Evolutionary conservation across 495 filamentous ascomycete species (phyloP).

Genomic region (Aspergillus wentii): DNA sequence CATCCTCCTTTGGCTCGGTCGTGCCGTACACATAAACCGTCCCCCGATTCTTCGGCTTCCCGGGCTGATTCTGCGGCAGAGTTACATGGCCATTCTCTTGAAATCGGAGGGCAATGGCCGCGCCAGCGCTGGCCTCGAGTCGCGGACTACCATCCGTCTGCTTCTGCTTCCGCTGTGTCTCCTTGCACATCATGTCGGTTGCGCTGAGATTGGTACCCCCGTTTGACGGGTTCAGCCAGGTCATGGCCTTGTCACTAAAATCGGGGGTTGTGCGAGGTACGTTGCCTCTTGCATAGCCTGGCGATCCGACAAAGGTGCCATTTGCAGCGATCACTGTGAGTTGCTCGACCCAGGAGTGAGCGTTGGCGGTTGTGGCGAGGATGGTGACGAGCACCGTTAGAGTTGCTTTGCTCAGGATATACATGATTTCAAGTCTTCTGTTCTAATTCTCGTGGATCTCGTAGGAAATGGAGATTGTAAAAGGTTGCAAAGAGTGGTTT

Average conservation of each 20-base stretch:
- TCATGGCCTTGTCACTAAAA: slow-evolving; percentile 46
- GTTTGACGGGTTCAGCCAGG: slow-evolving; percentile 50
- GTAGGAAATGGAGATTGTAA: no score
- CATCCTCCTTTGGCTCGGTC: slow-evolving; percentile 51
- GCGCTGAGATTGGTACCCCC: slow-evolving; percentile 24
- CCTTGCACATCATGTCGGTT: slow-evolving; percentile 49
- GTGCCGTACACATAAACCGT: slow-evolving; percentile 83
- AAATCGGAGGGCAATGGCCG: slow-evolving; percentile 67
- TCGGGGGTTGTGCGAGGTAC: slow-evolving; percentile 41
- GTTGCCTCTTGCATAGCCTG: slow-evolving; percentile 65
- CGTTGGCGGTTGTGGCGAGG: slow-evolving; percentile 32
- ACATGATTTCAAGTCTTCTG: not conserved
- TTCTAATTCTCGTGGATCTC: not conserved
- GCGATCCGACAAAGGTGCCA: slow-evolving; percentile 64
- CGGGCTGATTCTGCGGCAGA: slow-evolving; percentile 48
- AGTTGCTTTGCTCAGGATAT: not conserved
- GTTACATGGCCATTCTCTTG: slow-evolving; percentile 88
- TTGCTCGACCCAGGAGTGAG: slow-evolving; percentile 78
- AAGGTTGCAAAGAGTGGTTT: no score
- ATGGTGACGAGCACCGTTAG: slow-evolving; percentile 23
- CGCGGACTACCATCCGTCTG: slow-evolving; percentile 54
- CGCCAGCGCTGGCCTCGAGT: slow-evolving; percentile 62
- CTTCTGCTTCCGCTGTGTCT: slow-evolving; percentile 43
- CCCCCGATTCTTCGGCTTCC: slow-evolving; percentile 66
- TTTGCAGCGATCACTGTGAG: slow-evolving; percentile 63